phyloP scores from a whole-genome alignment of 2,329 filamentous ascomycete species.

The Magnaporthiopsis rhizophila region DNA sequence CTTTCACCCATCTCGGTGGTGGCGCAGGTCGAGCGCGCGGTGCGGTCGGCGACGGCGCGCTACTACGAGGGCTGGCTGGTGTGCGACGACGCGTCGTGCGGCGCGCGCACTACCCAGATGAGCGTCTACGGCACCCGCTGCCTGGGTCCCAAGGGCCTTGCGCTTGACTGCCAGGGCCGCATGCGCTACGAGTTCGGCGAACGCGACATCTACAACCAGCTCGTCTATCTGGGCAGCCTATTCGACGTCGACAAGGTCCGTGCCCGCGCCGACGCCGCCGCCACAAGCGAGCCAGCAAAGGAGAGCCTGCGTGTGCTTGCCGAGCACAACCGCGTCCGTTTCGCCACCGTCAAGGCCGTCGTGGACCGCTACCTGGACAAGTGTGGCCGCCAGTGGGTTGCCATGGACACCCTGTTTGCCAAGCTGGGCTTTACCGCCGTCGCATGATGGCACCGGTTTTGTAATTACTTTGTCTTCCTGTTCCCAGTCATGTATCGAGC shows the following conservation, averaged over 20 bases:
- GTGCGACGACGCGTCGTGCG: slow-evolving; percentile 84
- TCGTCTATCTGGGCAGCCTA: slow-evolving; percentile 75
- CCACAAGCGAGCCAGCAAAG: slow-evolving; percentile 25
- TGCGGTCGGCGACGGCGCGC: slow-evolving; percentile 66
- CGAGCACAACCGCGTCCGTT: slow-evolving; percentile 74
- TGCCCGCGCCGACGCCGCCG: slow-evolving; percentile 38
- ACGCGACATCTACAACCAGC: slow-evolving; percentile 89
- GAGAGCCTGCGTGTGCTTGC: slow-evolving; percentile 62
- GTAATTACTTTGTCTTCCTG: background rate
- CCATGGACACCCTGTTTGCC: slow-evolving; percentile 82
- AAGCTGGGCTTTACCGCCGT: slow-evolving; percentile 46
- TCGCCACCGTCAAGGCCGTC: slow-evolving; percentile 65
- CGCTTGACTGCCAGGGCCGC: slow-evolving; percentile 71
- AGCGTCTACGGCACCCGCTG: slow-evolving; percentile 88
- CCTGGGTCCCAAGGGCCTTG: slow-evolving; percentile 77
- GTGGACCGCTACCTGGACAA: slow-evolving; percentile 82
- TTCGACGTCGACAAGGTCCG: slow-evolving; percentile 86
- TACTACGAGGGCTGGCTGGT: slow-evolving; percentile 93
- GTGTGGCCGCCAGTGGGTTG: slow-evolving; percentile 86
- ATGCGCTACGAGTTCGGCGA: slow-evolving; percentile 87
- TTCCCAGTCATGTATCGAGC: background rate
- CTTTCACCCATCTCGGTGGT: slow-evolving; percentile 68
- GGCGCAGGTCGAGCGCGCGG: slow-evolving; percentile 78
- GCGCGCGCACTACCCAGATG: slow-evolving; percentile 81
- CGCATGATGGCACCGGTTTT: slow-evolving; percentile 5